A percentile compares a stretch with the other conserved stretches of the same genome.
These are phyloP conservation scores for Saccharomycopsis fodiens DNA, from an alignment of 805 yeast species.

Conservation along the genomic window DNA sequence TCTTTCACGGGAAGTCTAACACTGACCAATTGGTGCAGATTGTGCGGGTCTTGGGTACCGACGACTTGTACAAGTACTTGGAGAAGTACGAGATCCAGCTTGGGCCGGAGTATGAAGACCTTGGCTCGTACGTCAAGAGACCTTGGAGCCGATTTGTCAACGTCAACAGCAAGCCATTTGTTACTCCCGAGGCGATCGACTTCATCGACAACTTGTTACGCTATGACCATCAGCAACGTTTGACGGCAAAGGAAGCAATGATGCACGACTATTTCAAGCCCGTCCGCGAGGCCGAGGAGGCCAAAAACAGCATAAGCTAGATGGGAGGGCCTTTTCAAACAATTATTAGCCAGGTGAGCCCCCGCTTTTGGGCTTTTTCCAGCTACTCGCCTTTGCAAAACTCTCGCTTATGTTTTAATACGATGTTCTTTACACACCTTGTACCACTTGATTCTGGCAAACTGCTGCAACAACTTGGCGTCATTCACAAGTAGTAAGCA, in stretches of 20 bases:
- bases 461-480: not conserved
- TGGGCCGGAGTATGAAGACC: conserved; percentile 71
- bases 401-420: no score
- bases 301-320: not conserved
- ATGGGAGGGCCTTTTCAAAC: no score
- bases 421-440: not conserved
- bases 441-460: not conserved
- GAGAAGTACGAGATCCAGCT: conserved; percentile 61
- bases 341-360: no score
- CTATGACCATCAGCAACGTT: conserved; percentile 81
- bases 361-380: no score
- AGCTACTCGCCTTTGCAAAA: no score
- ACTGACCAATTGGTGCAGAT: conserved; percentile 89
- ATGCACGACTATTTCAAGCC: conserved; percentile 57
- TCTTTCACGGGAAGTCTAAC: conserved; percentile 86
- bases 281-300: conserved; percentile 12
- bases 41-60: conserved; percentile 81
- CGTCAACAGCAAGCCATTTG: conserved; percentile 42
- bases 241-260: conserved; percentile 87
- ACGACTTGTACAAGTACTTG: conserved; percentile 59
- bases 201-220: conserved; percentile 65
- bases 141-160: conserved; percentile 61
- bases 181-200: conserved; percentile 52
- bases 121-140: conserved; percentile 55
- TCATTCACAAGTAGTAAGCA: not conserved